phyloP scores from a whole-genome alignment of 2,329 filamentous ascomycete species.

The Colletotrichum salicis region DNA sequence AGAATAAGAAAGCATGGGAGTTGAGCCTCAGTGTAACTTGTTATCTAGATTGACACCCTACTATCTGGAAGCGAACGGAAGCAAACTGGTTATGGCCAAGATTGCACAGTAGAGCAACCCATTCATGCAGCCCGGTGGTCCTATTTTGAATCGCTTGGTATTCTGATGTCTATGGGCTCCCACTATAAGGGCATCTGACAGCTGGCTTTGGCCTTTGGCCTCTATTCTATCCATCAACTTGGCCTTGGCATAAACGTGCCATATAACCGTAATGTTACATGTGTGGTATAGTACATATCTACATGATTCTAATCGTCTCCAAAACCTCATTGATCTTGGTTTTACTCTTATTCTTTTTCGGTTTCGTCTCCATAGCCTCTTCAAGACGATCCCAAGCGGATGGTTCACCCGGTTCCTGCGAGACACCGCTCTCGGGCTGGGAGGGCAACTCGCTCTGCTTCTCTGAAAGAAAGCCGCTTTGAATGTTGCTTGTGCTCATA shows the following conservation, averaged over 20 bases:
- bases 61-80: background rate
- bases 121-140: background rate
- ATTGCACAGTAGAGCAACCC: background rate
- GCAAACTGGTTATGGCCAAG: background rate
- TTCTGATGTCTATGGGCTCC: background rate
- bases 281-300: slow-evolving; percentile 13
- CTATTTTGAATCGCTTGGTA: background rate
- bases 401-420: background rate
- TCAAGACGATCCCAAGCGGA: background rate
- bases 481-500: background rate
- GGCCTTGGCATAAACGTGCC: background rate
- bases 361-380: background rate
- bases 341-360: background rate
- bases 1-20: too few species aligned
- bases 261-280: background rate
- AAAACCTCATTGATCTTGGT: background rate
- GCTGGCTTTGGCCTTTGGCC: background rate
- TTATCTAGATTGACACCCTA: background rate
- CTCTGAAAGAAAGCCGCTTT: background rate
- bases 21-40: background rate
- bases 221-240: background rate
- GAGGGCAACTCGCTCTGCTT: background rate
- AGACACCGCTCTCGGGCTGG: too few species aligned
- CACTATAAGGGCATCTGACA: background rate
- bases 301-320: background rate